Conservation (phyloP, 179 eudicot genomes). For the Vitellaria paradoxa region DNA sequence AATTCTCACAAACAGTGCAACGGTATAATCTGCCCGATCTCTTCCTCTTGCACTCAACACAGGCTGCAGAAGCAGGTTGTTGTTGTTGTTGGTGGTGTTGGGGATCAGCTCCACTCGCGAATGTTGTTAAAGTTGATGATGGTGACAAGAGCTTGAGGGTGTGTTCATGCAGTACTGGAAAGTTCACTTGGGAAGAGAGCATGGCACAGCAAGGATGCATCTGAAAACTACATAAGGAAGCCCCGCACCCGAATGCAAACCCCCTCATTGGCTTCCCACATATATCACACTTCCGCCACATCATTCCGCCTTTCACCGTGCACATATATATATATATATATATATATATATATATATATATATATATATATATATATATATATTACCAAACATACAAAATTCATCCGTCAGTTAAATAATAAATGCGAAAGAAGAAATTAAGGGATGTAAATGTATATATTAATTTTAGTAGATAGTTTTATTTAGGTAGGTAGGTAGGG, state of each 20-base stretch:
- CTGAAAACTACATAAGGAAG: slow-evolving; percentile 57
- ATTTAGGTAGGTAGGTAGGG: too few relatives aligned
- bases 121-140: slow-evolving; percentile 5
- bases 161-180: slow-evolving; percentile 57
- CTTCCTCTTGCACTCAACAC: slow-evolving; percentile 66
- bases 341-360: too few relatives aligned
- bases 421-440: too few relatives aligned
- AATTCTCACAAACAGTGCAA: slow-evolving; percentile 59
- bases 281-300: slow-evolving; percentile 67
- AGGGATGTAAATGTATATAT: too few relatives aligned
- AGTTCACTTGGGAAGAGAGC: slow-evolving; percentile 61
- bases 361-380: too few relatives aligned
- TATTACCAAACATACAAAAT: too few relatives aligned
- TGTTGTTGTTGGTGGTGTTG: too few relatives aligned
- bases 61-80: slow-evolving; percentile 14
- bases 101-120: too few relatives aligned
- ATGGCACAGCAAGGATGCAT: slow-evolving; percentile 88
- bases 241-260: slow-evolving; percentile 62
- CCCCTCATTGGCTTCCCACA: slow-evolving; percentile 74
- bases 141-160: slow-evolving; percentile 51
- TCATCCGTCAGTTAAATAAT: too few relatives aligned
- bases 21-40: slow-evolving; percentile 59
- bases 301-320: slow-evolving; percentile 43
- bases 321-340: too few relatives aligned
- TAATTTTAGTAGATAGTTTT: too few relatives aligned